Evolutionary conservation across 768 basidiomycete species (phyloP), one percentile per base, ranked within the genome.

Genomic region (Psilocybe cubensis): DNA sequence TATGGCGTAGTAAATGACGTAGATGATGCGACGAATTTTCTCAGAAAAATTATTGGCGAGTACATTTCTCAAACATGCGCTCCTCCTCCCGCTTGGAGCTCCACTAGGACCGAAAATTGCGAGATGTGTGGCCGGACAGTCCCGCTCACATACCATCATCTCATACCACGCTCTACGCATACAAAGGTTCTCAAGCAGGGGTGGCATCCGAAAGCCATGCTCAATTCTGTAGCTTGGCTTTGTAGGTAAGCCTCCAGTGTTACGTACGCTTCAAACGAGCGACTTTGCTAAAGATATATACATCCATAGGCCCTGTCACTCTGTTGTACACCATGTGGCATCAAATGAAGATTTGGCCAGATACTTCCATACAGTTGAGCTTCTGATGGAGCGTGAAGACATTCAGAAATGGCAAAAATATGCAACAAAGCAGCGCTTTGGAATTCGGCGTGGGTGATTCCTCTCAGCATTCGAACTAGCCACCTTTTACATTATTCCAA

Each of bases 141-240:
- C 2, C 81, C 80, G 10, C 68, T 86, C 63, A 86, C 84, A 18
- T 86, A 85, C 63, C 84, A 86, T 66, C 84, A 86, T 57, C 76
- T 86, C 27, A 83, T 86, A 43, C 84, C 84, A 1, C 75, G 81
- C 24, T 78, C 79, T 20, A 75, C 70, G 17, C 84, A 87, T 57
- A 70, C 74, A 2, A 86, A 83, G 65, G 83, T 72, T n/a, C 61
- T 81, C 38, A 85, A 83, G 74, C 80, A 78, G 66, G 79, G 76
- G 45, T 84, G 84, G 84, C 84, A 86, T 65, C 68, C 77, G 0
- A 76, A 80, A 63, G 64, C 70, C 29, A 77, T 81, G 77, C 50
- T 86, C 25, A 83, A 83, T 58, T 79, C 81, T 4, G 83, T 86
- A 8, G 85, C 84, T 17, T 86, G 83, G 84, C 70, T 86, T 21